These are phyloP conservation scores for Volvox reticuliferus DNA, from an alignment of 139 green algal species.

Conservation along the genomic window DNA sequence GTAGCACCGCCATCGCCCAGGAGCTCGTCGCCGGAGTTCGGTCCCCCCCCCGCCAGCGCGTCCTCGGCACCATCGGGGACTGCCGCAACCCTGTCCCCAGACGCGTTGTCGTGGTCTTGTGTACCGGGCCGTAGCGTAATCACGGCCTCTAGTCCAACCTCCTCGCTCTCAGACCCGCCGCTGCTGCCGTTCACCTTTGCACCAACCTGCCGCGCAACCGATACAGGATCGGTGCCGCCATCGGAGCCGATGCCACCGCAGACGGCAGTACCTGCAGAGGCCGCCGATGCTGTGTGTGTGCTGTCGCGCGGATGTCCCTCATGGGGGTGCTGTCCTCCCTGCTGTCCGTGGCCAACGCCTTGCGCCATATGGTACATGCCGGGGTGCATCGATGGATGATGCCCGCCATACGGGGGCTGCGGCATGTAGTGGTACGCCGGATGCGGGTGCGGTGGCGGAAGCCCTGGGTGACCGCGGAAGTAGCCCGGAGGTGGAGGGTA, in stretches of 20 bases:
- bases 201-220: neutral
- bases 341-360: neutral
- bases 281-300: neutral
- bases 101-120: neutral
- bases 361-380: slow-evolving; percentile 15
- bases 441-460: slow-evolving; percentile 10
- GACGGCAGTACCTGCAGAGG: neutral
- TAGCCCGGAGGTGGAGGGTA: slow-evolving; percentile 26
- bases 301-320: neutral
- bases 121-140: neutral
- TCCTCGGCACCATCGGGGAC: neutral
- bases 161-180: slow-evolving; percentile 21
- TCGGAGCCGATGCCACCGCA: neutral
- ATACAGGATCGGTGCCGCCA: slow-evolving; percentile 28
- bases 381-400: slow-evolving; percentile 30
- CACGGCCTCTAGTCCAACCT: slow-evolving; percentile 34
- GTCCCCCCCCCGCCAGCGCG: neutral
- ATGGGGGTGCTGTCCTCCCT: neutral
- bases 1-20: neutral
- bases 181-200: neutral
- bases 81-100: neutral
- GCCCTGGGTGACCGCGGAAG: slow-evolving; percentile 11
- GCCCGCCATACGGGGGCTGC: neutral
- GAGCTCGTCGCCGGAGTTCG: neutral
- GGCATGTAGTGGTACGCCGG: slow-evolving; percentile 33